Base-by-base conservation (phyloP, 169 alveolate species). In the Plasmodium knowlesi region DNA sequence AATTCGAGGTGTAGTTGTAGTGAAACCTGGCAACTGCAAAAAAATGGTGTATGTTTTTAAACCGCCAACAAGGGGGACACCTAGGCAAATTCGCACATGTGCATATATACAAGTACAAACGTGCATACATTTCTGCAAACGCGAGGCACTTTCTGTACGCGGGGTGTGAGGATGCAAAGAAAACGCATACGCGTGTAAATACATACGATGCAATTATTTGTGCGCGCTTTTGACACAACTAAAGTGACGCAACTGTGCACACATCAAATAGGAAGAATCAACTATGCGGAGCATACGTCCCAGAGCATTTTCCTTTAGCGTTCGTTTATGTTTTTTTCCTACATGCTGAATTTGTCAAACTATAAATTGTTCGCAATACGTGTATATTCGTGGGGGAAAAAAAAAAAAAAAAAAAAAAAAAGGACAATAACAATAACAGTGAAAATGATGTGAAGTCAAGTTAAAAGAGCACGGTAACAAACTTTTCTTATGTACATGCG, bases 91-190 rank as follows among this genome's bases (percentile, higher is more conserved):
- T 67, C 76, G 37, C 76, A 67, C 76, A 67, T 67, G 76, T 67
- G 28, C 76, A 67, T 67, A 67, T 8, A 67, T 67, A 37, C 76
- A 67, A 67, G 32, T 67, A 67, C 37, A 67, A 34, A 67, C 14
- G 16, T 67, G 76, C 76, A 2, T 61, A 61, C 76, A 25, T 67
- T 67, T 67, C 76, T 67, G 76, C 76, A 22, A 67, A 67, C 76
- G 37, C 76, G 37, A 67, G 37, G 76, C 76, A 67, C 76, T 19
- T 67, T 67, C 10, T 67, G 76, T 67, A 28, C 76, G 37, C 19
- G 76, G 9, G 76, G 37, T 3, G 37, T 67, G 32, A 37, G 14
- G 76, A 28, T 67, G 76, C 37, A 12, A 19, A 28, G 37, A 67
- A 25, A 67, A 28, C n/a, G 14, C 76, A 67, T 67, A 67, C n/a